Evolutionary conservation across 192 early-diverging fungal species (phyloP).

Genomic region (Coemansia sp.): DNA sequence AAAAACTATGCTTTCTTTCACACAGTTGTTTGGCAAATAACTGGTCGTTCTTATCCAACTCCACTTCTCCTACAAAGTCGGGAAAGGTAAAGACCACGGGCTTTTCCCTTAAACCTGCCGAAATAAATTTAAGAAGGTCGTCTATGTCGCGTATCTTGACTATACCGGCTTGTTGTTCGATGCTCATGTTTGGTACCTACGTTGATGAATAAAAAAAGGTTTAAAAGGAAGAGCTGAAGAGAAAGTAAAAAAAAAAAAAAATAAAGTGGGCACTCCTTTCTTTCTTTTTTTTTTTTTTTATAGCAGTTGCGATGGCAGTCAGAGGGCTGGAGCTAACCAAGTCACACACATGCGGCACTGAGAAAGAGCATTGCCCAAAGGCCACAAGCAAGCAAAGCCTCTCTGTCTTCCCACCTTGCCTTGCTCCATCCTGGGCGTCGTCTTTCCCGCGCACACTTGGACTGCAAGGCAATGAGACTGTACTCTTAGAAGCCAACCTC

Average conservation of each 20-base stretch:
- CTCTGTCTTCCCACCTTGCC: too few species aligned
- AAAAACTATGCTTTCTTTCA: too few species aligned
- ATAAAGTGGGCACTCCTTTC: background rate
- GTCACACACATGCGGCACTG: background rate
- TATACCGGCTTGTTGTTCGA: background rate
- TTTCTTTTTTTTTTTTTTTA: background rate
- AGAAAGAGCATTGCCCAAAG: too few species aligned
- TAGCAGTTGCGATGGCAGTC: background rate
- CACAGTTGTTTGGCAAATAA: too few species aligned
- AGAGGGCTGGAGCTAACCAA: background rate
- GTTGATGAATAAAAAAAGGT: background rate
- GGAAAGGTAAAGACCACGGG: background rate
- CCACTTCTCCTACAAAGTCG: background rate
- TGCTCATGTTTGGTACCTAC: background rate
- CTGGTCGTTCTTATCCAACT: too few species aligned
- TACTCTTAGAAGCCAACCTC: too few species aligned
- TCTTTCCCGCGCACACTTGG: too few species aligned
- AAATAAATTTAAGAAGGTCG: background rate
- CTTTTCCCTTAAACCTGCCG: background rate
- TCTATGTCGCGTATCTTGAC: background rate
- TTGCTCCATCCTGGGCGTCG: too few species aligned
- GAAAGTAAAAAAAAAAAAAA: background rate
- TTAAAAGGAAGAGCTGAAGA: background rate
- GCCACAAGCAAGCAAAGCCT: too few species aligned
- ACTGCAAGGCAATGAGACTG: too few species aligned